These are phyloP conservation scores for Boechera retrofracta DNA, from an alignment of 345 rosid genomes.

Conservation along the genomic window DNA sequence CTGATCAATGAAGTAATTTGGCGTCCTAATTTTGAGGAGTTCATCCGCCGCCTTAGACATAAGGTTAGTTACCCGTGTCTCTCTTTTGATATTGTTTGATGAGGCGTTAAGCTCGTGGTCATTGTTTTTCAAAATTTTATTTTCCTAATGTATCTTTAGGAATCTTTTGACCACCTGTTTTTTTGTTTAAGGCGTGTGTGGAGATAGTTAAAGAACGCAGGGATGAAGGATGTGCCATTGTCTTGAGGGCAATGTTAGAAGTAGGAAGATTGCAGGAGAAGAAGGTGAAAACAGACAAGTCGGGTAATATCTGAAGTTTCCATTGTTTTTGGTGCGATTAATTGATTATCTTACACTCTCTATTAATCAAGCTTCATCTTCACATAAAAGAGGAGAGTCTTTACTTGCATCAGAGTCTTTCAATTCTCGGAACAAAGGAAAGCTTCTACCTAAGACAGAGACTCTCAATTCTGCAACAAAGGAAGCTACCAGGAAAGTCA, in stretches of 20 bases:
- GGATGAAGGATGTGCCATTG: conserved; percentile 77
- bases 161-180: conserved; percentile 2
- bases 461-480: no score
- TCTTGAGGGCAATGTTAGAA: conserved; percentile 77
- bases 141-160: neutral
- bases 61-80: conserved; percentile 58
- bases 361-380: no score
- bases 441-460: no score
- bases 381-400: no score
- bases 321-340: neutral
- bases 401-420: no score
- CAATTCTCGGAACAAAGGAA: no score
- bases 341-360: conserved; percentile 27
- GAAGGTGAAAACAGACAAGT: conserved; percentile 64
- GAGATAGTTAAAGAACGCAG: conserved; percentile 66
- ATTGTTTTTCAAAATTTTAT: neutral
- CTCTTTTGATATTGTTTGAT: conserved; percentile 16
- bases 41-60: conserved; percentile 71
- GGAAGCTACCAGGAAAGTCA: no score
- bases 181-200: conserved; percentile 57
- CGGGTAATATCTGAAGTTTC: conserved; percentile 55
- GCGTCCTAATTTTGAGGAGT: conserved; percentile 89
- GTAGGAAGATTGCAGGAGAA: conserved; percentile 73
- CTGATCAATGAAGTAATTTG: no score
- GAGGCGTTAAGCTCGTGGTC: neutral